These are phyloP conservation scores for Boletus bicolor DNA, from an alignment of 768 basidiomycete genomes.

Conservation along the genomic window DNA sequence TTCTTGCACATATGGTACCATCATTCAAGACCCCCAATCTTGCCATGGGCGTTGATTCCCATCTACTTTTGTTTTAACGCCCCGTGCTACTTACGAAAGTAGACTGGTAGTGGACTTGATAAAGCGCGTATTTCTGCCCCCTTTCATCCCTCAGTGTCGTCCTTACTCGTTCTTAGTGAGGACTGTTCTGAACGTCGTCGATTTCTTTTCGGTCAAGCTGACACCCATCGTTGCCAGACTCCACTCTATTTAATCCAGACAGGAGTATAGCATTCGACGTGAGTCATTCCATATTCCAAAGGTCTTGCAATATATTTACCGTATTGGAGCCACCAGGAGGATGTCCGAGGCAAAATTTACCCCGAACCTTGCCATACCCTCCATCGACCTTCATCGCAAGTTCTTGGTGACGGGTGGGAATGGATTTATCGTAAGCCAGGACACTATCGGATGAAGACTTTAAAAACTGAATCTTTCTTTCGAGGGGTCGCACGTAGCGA, in stretches of 20 bases:
- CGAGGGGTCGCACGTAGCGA: constrained; percentile 53
- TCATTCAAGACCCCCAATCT: background rate
- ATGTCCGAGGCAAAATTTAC: background rate
- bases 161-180: background rate
- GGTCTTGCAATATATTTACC: background rate
- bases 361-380: background rate
- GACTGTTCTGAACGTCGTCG: background rate
- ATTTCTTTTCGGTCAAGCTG: background rate
- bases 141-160: background rate
- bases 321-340: background rate
- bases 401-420: constrained; percentile 49
- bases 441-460: background rate
- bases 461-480: background rate
- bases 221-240: background rate
- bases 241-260: background rate
- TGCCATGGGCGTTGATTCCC: constrained; percentile 2
- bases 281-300: background rate
- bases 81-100: background rate
- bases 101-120: background rate
- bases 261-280: background rate
- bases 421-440: constrained; percentile 49
- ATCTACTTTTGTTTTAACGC: background rate
- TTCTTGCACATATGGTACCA: background rate
- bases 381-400: constrained; percentile 1
- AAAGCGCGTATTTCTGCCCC: background rate